Evolutionary conservation across 345 rosid species (phyloP), one percentile per base, ranked within the genome.

Genomic region (Alliaria petiolata): DNA sequence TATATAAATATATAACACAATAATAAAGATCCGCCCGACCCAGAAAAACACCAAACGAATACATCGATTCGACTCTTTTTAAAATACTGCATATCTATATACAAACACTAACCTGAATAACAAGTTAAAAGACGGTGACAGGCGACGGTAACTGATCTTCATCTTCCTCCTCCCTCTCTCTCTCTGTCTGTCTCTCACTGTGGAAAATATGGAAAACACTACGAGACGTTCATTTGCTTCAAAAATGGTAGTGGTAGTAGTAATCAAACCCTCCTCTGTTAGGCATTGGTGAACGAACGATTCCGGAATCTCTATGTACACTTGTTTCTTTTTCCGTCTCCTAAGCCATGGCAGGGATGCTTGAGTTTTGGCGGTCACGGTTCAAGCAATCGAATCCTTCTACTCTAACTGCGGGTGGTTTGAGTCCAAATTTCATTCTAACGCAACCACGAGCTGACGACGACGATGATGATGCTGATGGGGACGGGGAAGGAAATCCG

Each of bases 381-480:
- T 85, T 86, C 73, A 95, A 95, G 86, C 99, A 95, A 83, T 91
- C 93, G 47, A 95, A 95, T 67, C 99, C 99, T 91, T 95, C 99
- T 86, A 95, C 93, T 83, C 97, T 91, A 95, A 91, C 96, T 6
- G 93, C 83, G 5, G 93, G 96, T 3, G 91, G 86, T 72, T 88
- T 91, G 20, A 81, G 84, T 71, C 99, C 99, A 20, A 89, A 85
- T 33, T 84, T 89, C 88, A 85, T 74, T 55, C 93, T 80, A 31
- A 46, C 87, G 62, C 92, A 91, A 62, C 96, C 82, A 46, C 96
- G 76, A 38, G 97, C 72, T 25, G 97, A 80, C 6, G 89, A 82
- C 28, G 95, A 82, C 36, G 95, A 84, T 0, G 84, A 58, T 0
- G 73, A 62, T 1, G 91, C 81, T 0, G 91, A 85, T 1, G 84